Evolutionary conservation across 441 rosid species (phyloP), one percentile per base, ranked within the genome.

Genomic region (Mallotus japonicus): DNA sequence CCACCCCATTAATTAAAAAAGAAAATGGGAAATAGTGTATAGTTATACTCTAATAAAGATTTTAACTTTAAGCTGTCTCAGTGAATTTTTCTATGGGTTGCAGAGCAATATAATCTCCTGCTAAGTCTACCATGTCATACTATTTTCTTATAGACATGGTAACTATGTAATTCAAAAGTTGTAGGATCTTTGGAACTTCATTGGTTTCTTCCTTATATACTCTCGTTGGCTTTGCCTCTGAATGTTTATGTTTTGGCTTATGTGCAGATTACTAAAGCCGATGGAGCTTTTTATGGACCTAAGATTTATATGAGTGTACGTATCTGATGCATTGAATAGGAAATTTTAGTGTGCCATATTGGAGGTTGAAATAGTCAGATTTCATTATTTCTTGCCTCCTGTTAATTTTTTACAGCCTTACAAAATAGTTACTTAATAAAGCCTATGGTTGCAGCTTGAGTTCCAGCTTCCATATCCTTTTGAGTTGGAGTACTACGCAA

Each of bases 261-360:
- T 79, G 59, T 24, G 63, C 90, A 96, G 98, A 76, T 89, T 69
- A 79, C 92, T 78, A 96, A 89, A 83, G 97, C 89, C 46, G 97
- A 96, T 82, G 97, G 99, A 47, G 99, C 99, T 69, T 96, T 96
- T 75, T 96, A 96, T 81, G 99, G 99, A 70, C 99, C 99, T 20
- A 96, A 93, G 83, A 96, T 96, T 75, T 98, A 96, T 75, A 96
- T 96, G 60, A 92, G 96, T 64, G 98, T 96, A 57, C 28, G 2
- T 24, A 24, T 96, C 97, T 72, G 98, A 93, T 84, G 98, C 97
- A 49, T 75, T 93, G 82, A 93, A 89, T 44, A 86, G 99, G 82
- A 96, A 90, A 79, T 88, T 90, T 73, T 98, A 93, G 80, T 96
- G 99, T 76, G 98, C 97, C 42, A 96, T 97, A 49, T 82, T 96